Conservation (phyloP, 2,329 filamentous ascomycete species). For the Trichoderma sp. region DNA sequence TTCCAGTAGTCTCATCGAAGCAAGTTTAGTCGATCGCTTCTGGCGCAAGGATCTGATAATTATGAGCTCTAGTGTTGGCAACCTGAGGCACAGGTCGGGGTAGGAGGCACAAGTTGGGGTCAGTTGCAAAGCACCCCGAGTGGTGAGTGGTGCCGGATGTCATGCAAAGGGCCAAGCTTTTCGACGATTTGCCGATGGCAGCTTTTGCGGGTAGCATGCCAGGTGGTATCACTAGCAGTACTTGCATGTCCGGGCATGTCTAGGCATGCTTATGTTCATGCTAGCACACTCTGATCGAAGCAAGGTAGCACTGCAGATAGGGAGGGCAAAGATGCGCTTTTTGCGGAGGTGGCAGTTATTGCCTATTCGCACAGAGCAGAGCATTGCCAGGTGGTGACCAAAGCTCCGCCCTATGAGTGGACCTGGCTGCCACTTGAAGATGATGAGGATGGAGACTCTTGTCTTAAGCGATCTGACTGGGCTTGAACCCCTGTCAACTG, state of each 20-base stretch:
- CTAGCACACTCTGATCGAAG: not conserved
- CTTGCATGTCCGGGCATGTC: not conserved
- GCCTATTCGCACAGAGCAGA: not conserved
- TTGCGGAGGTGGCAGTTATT: constrained; percentile 10
- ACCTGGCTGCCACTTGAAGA: constrained; percentile 4
- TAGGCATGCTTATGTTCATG: not conserved
- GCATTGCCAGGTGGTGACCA: constrained; percentile 6
- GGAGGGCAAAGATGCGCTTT: not conserved
- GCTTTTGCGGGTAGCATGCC: not conserved
- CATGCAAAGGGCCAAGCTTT: not conserved
- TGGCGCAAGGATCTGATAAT: not conserved
- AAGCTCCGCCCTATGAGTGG: constrained; percentile 18
- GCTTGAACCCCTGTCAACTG: not conserved
- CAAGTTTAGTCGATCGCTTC: not conserved
- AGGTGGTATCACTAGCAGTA: not conserved
- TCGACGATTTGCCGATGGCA: not conserved
- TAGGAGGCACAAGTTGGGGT: not conserved
- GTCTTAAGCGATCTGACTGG: constrained; percentile 12
- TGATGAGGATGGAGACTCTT: constrained; percentile 2
- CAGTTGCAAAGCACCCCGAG: not conserved
- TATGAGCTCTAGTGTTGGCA: not conserved
- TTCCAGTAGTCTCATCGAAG: not conserved
- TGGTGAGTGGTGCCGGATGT: not conserved
- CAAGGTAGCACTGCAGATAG: not conserved
- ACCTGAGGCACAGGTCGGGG: not conserved